Percentiles rank a stretch among this genome's conserved stretches.
Conservation (phyloP, 148 eudicot species). For the Nyssa sinensis region DNA sequence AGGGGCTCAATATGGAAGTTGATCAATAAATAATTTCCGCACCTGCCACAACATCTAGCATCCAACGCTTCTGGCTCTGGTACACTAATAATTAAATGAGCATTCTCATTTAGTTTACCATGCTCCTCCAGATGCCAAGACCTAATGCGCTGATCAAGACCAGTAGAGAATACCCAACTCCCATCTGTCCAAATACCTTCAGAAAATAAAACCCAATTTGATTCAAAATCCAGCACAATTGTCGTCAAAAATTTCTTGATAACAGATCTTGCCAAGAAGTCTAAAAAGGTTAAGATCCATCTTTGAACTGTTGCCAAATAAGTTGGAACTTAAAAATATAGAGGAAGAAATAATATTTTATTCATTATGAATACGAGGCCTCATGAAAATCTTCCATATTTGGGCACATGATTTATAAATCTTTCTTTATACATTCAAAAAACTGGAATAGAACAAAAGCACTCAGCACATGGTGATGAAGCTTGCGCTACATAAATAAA, state of each 20-base stretch:
- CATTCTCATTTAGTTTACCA: conserved; percentile 50
- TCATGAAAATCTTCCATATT: not conserved
- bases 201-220: conserved; percentile 17
- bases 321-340: not conserved
- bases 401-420: not conserved
- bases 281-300: not conserved
- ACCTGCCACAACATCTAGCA: conserved; percentile 67
- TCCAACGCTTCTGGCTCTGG: conserved; percentile 98
- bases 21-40: conserved; percentile 15
- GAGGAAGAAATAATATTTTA: not conserved
- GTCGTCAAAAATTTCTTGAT: not conserved
- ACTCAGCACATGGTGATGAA: not conserved
- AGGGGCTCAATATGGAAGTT: not conserved
- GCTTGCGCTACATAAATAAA: not conserved
- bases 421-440: not conserved
- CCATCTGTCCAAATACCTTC: conserved; percentile 98
- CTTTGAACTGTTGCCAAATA: not conserved
- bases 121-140: conserved; percentile 65
- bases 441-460: conserved; percentile 8
- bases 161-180: conserved; percentile 76
- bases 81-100: conserved; percentile 68
- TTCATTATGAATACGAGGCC: not conserved
- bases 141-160: conserved; percentile 95
- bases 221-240: not conserved
- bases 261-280: not conserved